Percentiles rank a stretch among this genome's conserved stretches.
Conservation (phyloP, 2,329 filamentous ascomycete genomes). For the Stagonosporopsis vannaccii region DNA sequence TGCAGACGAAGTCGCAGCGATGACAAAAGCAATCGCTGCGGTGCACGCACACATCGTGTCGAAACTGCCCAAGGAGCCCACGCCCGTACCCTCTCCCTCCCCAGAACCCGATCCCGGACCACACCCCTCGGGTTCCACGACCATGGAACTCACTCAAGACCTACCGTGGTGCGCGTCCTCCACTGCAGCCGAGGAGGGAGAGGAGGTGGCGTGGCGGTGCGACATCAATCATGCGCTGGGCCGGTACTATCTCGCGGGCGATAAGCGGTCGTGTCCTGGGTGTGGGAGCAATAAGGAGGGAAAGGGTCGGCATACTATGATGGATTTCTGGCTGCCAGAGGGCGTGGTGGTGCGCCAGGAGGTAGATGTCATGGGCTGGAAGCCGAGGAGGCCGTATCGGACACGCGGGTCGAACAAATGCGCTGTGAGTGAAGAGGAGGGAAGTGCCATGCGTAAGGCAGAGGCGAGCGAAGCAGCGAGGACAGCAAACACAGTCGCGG, state of each 20-base stretch:
- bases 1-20: slow-evolving; percentile 20
- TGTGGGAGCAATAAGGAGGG: slow-evolving; percentile 29
- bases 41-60: slow-evolving; percentile 23
- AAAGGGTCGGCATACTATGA: slow-evolving; percentile 14
- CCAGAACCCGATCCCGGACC: slow-evolving; percentile 27
- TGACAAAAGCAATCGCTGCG: slow-evolving; percentile 20
- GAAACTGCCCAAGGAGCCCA: slow-evolving; percentile 17
- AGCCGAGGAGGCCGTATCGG: slow-evolving; percentile 30
- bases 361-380: slow-evolving; percentile 24
- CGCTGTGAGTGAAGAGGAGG: too few relatives aligned
- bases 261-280: slow-evolving; percentile 33
- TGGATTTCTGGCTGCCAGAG: slow-evolving; percentile 39
- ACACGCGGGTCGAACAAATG: background rate
- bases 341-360: slow-evolving; percentile 30
- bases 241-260: slow-evolving; percentile 40
- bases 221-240: slow-evolving; percentile 39
- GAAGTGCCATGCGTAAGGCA: too few relatives aligned
- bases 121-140: slow-evolving; percentile 34
- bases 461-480: too few relatives aligned
- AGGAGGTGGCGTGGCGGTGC: slow-evolving; percentile 37
- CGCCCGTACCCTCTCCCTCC: slow-evolving; percentile 21
- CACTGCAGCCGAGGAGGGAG: slow-evolving; percentile 12
- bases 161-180: slow-evolving; percentile 31
- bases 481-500: too few relatives aligned
- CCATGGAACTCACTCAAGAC: slow-evolving; percentile 38